Evolutionary conservation across 2,329 filamentous ascomycete species (phyloP), one percentile per base, ranked within the genome.

Genomic region (Trichophyton benhamiae): DNA sequence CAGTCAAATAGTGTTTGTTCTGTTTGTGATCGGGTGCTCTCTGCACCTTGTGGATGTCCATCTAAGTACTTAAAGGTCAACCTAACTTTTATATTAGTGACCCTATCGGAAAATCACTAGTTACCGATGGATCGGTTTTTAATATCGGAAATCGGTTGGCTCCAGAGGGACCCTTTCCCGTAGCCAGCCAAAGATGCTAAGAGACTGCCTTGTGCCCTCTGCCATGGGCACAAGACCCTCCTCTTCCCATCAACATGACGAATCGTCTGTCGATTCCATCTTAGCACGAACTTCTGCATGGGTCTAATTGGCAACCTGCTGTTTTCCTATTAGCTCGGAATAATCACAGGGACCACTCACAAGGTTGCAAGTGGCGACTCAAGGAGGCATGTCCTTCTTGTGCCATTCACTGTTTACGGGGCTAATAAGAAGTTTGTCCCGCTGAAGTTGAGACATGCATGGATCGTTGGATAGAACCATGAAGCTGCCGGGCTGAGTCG

Each of bases 131-230:
- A 13, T 66, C 27, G 17, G 55, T 65, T 22, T 59, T 66, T 55
- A 65, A 60, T 52, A 61, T 66, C 36, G 66, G 53, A 52, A 66
- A 66, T 42, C 64, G 65, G 3, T 61, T 67, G 15, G 61, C 64
- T n/a, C 66, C 66, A 15, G 66, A 65, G 38, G 55, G 61, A 30
- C 38, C 42, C 3, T 66, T 60, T 61, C 65, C 60, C 1, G 62
- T 41, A 11, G 15, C 61, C 61, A 5, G 58, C 42, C 1, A 58
- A 62, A n/a, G 58, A 58, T 52, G 61, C 58, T 8, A 52, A 52
- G 61, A 42, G 58, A 62, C 25, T 25, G 58, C 8, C 60, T 62
- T 52, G 17, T 62, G 8, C 7, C 27, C 30, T 41, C 60, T 3
- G 30, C 58, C 6, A 22, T 41, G 6, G 60, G 57, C 22, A 17